Percentiles rank a stretch among this genome's conserved stretches.
These are phyloP conservation scores for Globisporangium ultimum DNA, from an alignment of 352 stramenopile genomes.

Conservation along the genomic window DNA sequence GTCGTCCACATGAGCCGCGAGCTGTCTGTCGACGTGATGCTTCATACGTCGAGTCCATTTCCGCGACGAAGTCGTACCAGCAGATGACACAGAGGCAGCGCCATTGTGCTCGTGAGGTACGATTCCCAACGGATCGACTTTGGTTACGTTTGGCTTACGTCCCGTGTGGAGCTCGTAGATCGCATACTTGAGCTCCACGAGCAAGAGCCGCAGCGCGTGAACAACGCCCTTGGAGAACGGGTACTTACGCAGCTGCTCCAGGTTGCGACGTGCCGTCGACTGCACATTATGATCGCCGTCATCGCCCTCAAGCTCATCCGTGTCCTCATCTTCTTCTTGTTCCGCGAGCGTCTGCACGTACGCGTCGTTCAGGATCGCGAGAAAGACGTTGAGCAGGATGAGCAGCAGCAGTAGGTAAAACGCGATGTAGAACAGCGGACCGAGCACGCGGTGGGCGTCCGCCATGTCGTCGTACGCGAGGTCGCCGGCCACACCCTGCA, in stretches of 20 bases:
- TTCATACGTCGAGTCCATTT: slow-evolving; percentile 48
- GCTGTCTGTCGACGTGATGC: slow-evolving; percentile 45
- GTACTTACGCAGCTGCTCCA: slow-evolving; percentile 47
- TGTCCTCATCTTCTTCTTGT: slow-evolving; percentile 53
- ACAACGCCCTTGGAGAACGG: slow-evolving; percentile 53
- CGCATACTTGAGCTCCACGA: slow-evolving; percentile 39
- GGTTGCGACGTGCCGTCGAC: slow-evolving; percentile 24
- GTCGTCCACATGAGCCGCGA: slow-evolving; percentile 26
- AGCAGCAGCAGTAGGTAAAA: slow-evolving; percentile 73
- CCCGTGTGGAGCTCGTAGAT: slow-evolving; percentile 44
- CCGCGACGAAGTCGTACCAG: slow-evolving; percentile 17
- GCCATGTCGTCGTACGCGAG: slow-evolving; percentile 49
- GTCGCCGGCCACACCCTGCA: slow-evolving; percentile 56
- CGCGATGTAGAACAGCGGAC: slow-evolving; percentile 63
- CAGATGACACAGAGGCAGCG: background rate
- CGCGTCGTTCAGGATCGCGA: slow-evolving; percentile 73
- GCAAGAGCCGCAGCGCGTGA: slow-evolving; percentile 25
- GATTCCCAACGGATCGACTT: slow-evolving; percentile 46
- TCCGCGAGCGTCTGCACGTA: slow-evolving; percentile 69
- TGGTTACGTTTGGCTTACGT: slow-evolving; percentile 34
- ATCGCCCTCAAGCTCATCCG: slow-evolving; percentile 14
- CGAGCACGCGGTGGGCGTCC: slow-evolving; percentile 39
- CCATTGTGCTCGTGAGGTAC: slow-evolving; percentile 1
- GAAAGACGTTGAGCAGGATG: slow-evolving; percentile 71
- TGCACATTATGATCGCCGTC: slow-evolving; percentile 25